Evolutionary conservation across 192 early-diverging fungal species (phyloP).

Genomic region (Rhizophagus prolifer): DNA sequence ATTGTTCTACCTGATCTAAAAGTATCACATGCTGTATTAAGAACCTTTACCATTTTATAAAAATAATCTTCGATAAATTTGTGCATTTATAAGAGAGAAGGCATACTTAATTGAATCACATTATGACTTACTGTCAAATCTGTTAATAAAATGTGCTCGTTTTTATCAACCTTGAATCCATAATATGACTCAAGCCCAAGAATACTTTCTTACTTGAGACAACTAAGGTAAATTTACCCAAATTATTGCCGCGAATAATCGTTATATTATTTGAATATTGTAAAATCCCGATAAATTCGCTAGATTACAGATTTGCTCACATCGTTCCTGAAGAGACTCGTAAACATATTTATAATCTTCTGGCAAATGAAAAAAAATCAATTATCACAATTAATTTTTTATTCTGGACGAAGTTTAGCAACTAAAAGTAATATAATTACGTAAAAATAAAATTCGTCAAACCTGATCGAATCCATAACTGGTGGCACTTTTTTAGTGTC

Average conservation of each 20-base stretch:
- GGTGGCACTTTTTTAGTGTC: background rate
- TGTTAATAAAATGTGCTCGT: slow-evolving; percentile 48
- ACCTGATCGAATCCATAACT: background rate
- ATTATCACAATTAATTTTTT: no score
- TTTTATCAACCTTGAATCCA: slow-evolving; percentile 54
- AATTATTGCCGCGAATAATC: no score
- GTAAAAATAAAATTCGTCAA: background rate
- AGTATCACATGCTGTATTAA: slow-evolving; percentile 94
- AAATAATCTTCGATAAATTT: slow-evolving; percentile 92
- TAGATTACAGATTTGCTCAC: background rate
- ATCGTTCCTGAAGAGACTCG: no score
- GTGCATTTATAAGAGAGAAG: slow-evolving; percentile 67
- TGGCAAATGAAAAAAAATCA: no score
- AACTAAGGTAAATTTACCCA: no score
- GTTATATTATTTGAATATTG: background rate
- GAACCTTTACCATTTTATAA: slow-evolving; percentile 86
- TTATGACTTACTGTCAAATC: slow-evolving; percentile 50
- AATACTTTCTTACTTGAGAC: no score
- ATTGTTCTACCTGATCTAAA: slow-evolving; percentile 95
- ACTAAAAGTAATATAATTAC: no score
- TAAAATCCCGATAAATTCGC: background rate
- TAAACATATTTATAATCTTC: no score
- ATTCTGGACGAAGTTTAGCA: no score
- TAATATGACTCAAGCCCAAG: slow-evolving; percentile 47
- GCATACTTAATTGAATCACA: background rate